phyloP scores from a whole-genome alignment of 2,329 filamentous ascomycete species.

The Colletotrichum sp. region DNA sequence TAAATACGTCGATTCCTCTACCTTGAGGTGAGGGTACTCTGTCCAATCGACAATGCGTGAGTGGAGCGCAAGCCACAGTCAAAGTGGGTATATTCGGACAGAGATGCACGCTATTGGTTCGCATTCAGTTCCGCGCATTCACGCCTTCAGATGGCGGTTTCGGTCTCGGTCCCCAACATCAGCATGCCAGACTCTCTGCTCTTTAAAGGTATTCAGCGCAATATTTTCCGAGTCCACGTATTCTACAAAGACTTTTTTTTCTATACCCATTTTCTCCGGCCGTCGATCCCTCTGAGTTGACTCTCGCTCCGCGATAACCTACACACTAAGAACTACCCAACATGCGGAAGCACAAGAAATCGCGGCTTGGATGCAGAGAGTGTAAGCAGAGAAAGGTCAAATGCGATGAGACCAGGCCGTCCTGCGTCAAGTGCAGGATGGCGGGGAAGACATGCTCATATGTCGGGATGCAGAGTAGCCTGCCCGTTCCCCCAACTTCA shows the following conservation, averaged over 20 bases:
- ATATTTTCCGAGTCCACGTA: background rate
- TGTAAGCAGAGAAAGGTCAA: conserved; percentile 46
- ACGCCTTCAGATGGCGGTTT: background rate
- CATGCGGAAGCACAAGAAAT: conserved; percentile 37
- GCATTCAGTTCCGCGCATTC: background rate
- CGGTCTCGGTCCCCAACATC: background rate
- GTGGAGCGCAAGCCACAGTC: background rate
- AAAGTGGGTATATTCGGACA: background rate
- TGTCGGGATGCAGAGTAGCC: background rate
- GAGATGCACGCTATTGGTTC: background rate
- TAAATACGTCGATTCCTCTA: background rate
- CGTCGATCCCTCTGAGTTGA: background rate
- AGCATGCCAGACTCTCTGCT: background rate
- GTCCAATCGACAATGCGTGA: no score
- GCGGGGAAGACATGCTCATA: conserved; percentile 40
- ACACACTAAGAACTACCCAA: background rate
- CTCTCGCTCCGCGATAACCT: background rate
- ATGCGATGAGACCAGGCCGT: conserved; percentile 45
- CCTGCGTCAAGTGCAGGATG: conserved; percentile 44
- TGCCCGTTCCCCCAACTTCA: background rate
- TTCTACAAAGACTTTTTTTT: background rate
- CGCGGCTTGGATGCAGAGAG: conserved; percentile 42
- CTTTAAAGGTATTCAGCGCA: background rate
- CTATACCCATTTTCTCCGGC: background rate
- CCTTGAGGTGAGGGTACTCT: background rate